Percentiles rank a stretch among this genome's conserved stretches.
These are phyloP conservation scores for Nakazawaea ishiwadae DNA, from an alignment of 805 yeast species.

Conservation along the genomic window DNA sequence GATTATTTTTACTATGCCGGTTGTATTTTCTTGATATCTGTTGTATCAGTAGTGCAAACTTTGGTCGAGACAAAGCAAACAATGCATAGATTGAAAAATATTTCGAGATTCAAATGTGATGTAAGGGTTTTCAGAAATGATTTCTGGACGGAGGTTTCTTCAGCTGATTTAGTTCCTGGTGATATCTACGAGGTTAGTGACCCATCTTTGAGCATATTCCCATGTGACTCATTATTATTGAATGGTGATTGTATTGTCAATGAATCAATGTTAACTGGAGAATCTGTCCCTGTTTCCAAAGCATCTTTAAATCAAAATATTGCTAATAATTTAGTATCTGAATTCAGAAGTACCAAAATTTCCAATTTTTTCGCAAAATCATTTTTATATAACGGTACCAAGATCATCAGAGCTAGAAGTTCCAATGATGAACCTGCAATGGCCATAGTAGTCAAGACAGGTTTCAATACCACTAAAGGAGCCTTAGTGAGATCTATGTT, in stretches of 20 bases:
- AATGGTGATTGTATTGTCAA: constrained; percentile 96
- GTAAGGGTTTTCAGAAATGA: constrained; percentile 90
- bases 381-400: constrained; percentile 84
- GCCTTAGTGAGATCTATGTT: constrained; percentile 91
- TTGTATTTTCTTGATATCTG: constrained; percentile 84
- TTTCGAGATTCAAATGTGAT: constrained; percentile 72
- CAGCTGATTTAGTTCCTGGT: constrained; percentile 88
- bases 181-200: constrained; percentile 91
- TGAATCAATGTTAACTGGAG: constrained; percentile 98
- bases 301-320: constrained; percentile 58
- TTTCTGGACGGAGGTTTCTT: constrained; percentile 80
- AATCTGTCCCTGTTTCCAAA: constrained; percentile 94
- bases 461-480: constrained; percentile 95
- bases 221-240: constrained; percentile 84
- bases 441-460: constrained; percentile 85
- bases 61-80: constrained; percentile 81
- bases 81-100: constrained; percentile 62
- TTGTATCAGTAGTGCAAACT: constrained; percentile 74
- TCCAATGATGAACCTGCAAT: constrained; percentile 72
- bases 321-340: constrained; percentile 50
- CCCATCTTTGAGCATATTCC: constrained; percentile 67
- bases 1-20: constrained; percentile 90
- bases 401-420: constrained; percentile 74
- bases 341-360: constrained; percentile 50
- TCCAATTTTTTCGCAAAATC: constrained; percentile 68